Percentiles rank a stretch among this genome's conserved stretches.
phyloP scores from a whole-genome alignment of 2,329 filamentous ascomycete species.

The Purpureocillium takamizusanense region DNA sequence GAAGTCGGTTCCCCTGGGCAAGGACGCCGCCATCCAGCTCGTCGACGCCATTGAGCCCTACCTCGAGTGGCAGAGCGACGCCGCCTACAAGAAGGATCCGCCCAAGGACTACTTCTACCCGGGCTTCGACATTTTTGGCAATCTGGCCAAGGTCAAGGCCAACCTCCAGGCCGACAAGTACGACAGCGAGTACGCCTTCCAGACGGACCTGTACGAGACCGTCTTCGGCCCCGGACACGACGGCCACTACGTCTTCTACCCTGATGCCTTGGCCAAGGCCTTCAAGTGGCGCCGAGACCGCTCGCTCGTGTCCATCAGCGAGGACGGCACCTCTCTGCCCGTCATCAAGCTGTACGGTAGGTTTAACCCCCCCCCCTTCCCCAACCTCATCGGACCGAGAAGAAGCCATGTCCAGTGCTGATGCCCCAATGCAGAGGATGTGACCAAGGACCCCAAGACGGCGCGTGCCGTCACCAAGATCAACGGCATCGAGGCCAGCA shows the following conservation, averaged over 20 bases:
- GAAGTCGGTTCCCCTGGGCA: slow-evolving; percentile 27
- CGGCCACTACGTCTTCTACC: slow-evolving; percentile 43
- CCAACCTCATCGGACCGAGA: background rate
- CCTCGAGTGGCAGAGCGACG: slow-evolving; percentile 37
- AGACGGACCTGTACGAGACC: slow-evolving; percentile 42
- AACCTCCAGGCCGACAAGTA: slow-evolving; percentile 33
- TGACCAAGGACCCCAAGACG: slow-evolving; percentile 9
- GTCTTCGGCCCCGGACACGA: slow-evolving; percentile 46
- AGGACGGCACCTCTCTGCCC: slow-evolving; percentile 15
- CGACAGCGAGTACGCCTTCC: slow-evolving; percentile 45
- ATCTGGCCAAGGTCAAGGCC: slow-evolving; percentile 32
- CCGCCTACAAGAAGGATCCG: slow-evolving; percentile 40
- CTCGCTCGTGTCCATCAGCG: slow-evolving; percentile 31
- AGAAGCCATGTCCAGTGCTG: background rate
- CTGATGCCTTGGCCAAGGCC: slow-evolving; percentile 7
- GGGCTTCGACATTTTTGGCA: slow-evolving; percentile 35
- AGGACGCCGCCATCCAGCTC: slow-evolving; percentile 21
- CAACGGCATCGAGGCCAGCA: slow-evolving; percentile 14
- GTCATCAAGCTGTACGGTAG: slow-evolving; percentile 12
- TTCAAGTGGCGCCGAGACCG: slow-evolving; percentile 7
- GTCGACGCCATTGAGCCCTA: slow-evolving; percentile 30
- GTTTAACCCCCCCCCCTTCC: background rate
- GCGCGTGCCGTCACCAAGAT: slow-evolving; percentile 15
- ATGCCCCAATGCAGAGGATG: slow-evolving; percentile 9
- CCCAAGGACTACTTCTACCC: slow-evolving; percentile 41